Evolutionary conservation across 495 filamentous ascomycete species (phyloP).

Genomic region (Trichoderma asperelloides): DNA sequence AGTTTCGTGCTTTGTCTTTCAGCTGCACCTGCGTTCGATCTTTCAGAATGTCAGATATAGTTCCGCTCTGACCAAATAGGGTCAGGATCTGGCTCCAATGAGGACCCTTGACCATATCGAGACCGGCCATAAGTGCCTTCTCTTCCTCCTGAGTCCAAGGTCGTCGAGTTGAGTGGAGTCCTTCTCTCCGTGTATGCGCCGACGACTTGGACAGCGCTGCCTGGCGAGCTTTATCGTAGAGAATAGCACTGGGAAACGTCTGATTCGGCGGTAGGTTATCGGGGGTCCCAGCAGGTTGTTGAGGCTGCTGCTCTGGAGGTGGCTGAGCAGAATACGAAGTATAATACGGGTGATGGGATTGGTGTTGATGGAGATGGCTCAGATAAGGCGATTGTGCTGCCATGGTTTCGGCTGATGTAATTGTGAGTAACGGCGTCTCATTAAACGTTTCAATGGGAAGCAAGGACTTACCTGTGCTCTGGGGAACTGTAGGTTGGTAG

Average conservation of each 20-base stretch:
- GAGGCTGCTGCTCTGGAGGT: constrained; percentile 16
- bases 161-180: constrained; percentile 71
- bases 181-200: constrained; percentile 62
- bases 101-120: constrained; percentile 85
- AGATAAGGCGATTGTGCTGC: constrained; percentile 17
- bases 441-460: background rate
- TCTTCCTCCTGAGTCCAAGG: constrained; percentile 91
- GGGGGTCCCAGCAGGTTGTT: constrained; percentile 24
- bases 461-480: constrained; percentile 20
- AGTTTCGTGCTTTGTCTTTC: constrained; percentile 89
- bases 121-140: constrained; percentile 81
- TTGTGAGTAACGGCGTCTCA: constrained; percentile 17
- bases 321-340: constrained; percentile 2
- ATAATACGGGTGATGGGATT: constrained; percentile 14
- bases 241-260: constrained; percentile 63
- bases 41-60: constrained; percentile 75
- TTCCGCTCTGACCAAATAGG: constrained; percentile 77
- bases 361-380: constrained; percentile 20
- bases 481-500: constrained; percentile 27
- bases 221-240: constrained; percentile 75
- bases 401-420: constrained; percentile 24
- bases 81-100: constrained; percentile 94
- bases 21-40: constrained; percentile 92
- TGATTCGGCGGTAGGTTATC: constrained; percentile 53
- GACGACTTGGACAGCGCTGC: constrained; percentile 74